A percentile compares a stretch with the other conserved stretches of the same genome.
phyloP scores from a whole-genome alignment of 371 early-diverging fungal species.

The Haplosporangium sp. region DNA sequence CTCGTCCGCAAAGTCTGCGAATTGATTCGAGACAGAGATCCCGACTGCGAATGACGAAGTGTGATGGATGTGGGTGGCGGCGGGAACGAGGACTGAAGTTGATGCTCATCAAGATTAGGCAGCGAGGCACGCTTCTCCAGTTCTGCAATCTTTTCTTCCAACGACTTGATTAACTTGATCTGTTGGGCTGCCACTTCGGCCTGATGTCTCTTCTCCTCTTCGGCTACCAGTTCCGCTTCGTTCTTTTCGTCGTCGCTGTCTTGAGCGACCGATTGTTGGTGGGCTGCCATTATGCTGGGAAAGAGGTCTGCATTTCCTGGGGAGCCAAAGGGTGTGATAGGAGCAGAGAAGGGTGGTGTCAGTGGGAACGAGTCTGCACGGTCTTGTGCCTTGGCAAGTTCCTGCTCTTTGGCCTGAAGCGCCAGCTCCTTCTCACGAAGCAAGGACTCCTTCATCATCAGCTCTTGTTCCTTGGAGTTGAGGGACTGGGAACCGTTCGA shows the following conservation, averaged over 20 bases:
- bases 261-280: slow-evolving; percentile 1
- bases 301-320: slow-evolving; percentile 34
- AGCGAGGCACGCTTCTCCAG: slow-evolving; percentile 36
- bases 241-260: slow-evolving; percentile 9
- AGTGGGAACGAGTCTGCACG: slow-evolving; percentile 13
- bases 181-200: slow-evolving; percentile 32
- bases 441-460: slow-evolving; percentile 22
- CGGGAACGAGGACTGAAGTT: slow-evolving; percentile 17
- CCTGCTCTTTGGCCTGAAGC: slow-evolving; percentile 19
- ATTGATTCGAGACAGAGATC: slow-evolving; percentile 17
- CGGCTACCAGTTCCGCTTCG: not conserved
- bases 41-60: slow-evolving; percentile 3
- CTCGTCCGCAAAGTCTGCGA: slow-evolving; percentile 39
- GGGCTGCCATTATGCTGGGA: slow-evolving; percentile 35
- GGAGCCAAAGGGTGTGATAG: slow-evolving; percentile 46
- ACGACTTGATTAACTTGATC: slow-evolving; percentile 33
- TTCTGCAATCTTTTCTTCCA: slow-evolving; percentile 48
- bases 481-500: no score
- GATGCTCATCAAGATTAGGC: slow-evolving; percentile 13
- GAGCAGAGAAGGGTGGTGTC: slow-evolving; percentile 41
- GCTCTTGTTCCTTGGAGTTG: slow-evolving; percentile 34
- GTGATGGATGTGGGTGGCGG: slow-evolving; percentile 27
- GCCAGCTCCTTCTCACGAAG: slow-evolving; percentile 21
- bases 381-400: slow-evolving; percentile 20
- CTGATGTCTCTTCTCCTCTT: slow-evolving; percentile 7